Evolutionary conservation across 345 rosid genomes (phyloP), one percentile per base, ranked within the genome.

Genomic region (Erysimum cheiranthoides): DNA sequence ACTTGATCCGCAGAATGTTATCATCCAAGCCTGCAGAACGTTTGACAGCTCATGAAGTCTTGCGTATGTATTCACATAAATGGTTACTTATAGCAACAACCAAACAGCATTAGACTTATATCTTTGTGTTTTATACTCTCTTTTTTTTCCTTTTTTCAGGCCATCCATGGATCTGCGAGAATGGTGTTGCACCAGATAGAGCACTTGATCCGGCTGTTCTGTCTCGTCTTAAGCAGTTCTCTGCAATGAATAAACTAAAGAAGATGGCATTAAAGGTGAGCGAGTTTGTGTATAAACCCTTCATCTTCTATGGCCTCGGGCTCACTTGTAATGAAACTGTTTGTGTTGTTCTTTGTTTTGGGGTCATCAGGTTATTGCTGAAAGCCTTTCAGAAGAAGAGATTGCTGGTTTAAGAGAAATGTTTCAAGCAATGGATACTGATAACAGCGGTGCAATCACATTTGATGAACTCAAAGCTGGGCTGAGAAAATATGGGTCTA

Each of bases 391-490:
- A 0, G 97, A 95, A 84, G 97, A 95, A 84, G 99, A 92, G 82
- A 95, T 95, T 74, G 99, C 99, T 61, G 99, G 97, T 71, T 61
- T 95, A 78, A 84, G 86, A 68, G 97, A 92, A 79, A 95, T 95
- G 97, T 95, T 95, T 81, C 74, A 70, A 42, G 73, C 97, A 65
- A 95, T 95, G 96, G 99, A 95, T 79, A 92, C 99, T 18, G 99
- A 92, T 73, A 88, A 80, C 82, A 95, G 99, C 28, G 99, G 99
- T 56, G 99, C 99, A 42, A 95, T 95, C 76, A 92, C 99, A 34
- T 95, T 90, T 75, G 97, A 95, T 78, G 99, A 95, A 73, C 97
- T 95, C 67, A 95, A 92, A 85, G 99, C 95, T 73, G 99, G 99
- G 21, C 71, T 95, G 60, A 80, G 89, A 82, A 88, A 87, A 82